Percentiles rank a stretch among this genome's conserved stretches.
Evolutionary conservation across 225 moss, liverwort and hornwort species (phyloP).

Genomic region (Climacium dendroides): DNA sequence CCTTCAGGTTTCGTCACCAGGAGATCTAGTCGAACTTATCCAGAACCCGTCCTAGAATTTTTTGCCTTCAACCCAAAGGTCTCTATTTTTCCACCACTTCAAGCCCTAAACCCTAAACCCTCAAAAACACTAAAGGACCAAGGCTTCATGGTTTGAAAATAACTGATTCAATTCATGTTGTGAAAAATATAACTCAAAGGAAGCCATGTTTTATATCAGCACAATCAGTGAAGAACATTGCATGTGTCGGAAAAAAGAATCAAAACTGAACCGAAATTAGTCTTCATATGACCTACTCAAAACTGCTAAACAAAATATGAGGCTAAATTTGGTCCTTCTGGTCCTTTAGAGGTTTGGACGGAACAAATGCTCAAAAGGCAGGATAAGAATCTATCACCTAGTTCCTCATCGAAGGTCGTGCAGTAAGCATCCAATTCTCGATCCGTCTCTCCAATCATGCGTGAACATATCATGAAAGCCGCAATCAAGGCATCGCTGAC

Average conservation of each 20-base stretch:
- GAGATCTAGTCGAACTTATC: background rate
- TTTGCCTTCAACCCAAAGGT: background rate
- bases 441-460: slow-evolving; percentile 81
- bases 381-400: slow-evolving; percentile 22
- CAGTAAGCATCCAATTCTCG: slow-evolving; percentile 79
- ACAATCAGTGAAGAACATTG: background rate
- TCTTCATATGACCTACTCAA: background rate
- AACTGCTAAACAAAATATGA: background rate
- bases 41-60: background rate
- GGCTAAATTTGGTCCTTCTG: background rate
- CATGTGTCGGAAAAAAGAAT: background rate
- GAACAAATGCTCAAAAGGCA: background rate
- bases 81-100: background rate
- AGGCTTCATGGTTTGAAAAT: background rate
- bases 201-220: background rate
- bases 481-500: slow-evolving; percentile 61
- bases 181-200: background rate
- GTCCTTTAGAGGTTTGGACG: background rate
- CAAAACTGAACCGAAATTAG: background rate
- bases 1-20: background rate
- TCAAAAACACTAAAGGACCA: background rate
- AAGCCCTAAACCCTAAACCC: background rate
- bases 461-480: slow-evolving; percentile 70
- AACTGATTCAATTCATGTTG: background rate
- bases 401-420: slow-evolving; percentile 85